A percentile compares a stretch with the other conserved stretches of the same genome.
These are phyloP conservation scores for Staphylotrichum tortipilum DNA, from an alignment of 495 filamentous ascomycete genomes.

Conservation along the genomic window DNA sequence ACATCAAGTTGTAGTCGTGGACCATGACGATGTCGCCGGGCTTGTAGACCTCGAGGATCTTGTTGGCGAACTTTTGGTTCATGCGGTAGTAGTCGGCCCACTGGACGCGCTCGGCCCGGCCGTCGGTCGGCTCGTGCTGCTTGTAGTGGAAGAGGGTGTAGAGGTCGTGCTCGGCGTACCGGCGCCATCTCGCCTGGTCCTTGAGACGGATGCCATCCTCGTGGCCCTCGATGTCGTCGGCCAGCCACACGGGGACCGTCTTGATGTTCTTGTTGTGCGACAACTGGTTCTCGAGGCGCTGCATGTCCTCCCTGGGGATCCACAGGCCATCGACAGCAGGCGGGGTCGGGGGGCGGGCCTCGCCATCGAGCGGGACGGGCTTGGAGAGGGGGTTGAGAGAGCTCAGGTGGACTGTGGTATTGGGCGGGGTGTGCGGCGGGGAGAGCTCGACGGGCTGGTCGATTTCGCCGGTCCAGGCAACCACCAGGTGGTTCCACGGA, in stretches of 20 bases:
- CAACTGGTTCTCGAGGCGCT: conserved; percentile 59
- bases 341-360: conserved; percentile 42
- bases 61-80: conserved; percentile 80
- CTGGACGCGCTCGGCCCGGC: conserved; percentile 64
- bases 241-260: conserved; percentile 78
- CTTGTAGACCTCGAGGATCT: conserved; percentile 75
- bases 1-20: conserved; percentile 84
- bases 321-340: conserved; percentile 54
- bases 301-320: conserved; percentile 56
- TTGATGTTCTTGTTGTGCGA: conserved; percentile 52
- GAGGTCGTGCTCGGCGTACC: conserved; percentile 80
- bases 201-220: conserved; percentile 59
- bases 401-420: conserved; percentile 32
- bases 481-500: conserved; percentile 76
- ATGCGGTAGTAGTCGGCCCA: conserved; percentile 85
- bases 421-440: conserved; percentile 34
- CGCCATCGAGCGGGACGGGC: conserved; percentile 60
- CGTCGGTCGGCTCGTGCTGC: conserved; percentile 78
- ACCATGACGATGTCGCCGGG: conserved; percentile 85
- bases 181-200: conserved; percentile 73
- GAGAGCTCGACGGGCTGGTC: conserved; percentile 40
- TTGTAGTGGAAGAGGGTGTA: conserved; percentile 92
- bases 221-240: conserved; percentile 55
- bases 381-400: conserved; percentile 54
- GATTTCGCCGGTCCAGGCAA: conserved; percentile 92